Evolutionary conservation across 495 filamentous ascomycete genomes (phyloP), one percentile per base, ranked within the genome.

Genomic region (Penicillium antarcticum): DNA sequence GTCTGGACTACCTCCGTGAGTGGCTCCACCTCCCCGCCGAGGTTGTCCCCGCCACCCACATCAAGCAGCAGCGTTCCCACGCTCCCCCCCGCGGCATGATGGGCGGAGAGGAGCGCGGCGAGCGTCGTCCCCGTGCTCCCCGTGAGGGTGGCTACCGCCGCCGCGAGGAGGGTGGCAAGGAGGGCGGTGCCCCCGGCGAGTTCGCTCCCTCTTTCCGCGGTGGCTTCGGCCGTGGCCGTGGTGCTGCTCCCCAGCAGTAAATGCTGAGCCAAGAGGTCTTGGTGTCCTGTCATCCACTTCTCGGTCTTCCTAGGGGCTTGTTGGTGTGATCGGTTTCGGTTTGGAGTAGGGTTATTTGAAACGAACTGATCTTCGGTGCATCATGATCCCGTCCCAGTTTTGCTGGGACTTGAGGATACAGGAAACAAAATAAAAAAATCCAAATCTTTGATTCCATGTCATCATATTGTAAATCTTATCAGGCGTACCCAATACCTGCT

Each of bases 1-100:
- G 94, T 81, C 92, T 98, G 70, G 92, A 97, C 84, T 98, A 97
- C 85, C 91, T 98, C 72, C 95, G 94, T 63, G 94, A 98, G 82
- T 98, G 94, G 94, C 92, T 97, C 60, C 94, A 98, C 83, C 87
- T 97, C 64, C 94, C 94, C 72, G 94, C 95, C 68, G 94, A 98
- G 84, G 96, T 98, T 72, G 94, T 98, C 62, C 94, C 94, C 51
- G 90, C 94, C 60, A 98, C 94, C 68, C 94, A 98, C 85, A 96
- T 98, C 83, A 98, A 98, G 87, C 91, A 96, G 81, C 91, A 97
- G 83, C 91, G 95, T 76, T 94, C 90, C 60, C 92, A 98, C 75
- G 91, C 91, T 73, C 95, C 95, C 67, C 94, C 94, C 61, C 91
- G 92, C 65, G 94, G 94, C 64, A 97, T 98, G 94, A 84, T 97